Evolutionary conservation across 345 rosid genomes (phyloP).

Genomic region (Aquilaria yunnanensis): DNA sequence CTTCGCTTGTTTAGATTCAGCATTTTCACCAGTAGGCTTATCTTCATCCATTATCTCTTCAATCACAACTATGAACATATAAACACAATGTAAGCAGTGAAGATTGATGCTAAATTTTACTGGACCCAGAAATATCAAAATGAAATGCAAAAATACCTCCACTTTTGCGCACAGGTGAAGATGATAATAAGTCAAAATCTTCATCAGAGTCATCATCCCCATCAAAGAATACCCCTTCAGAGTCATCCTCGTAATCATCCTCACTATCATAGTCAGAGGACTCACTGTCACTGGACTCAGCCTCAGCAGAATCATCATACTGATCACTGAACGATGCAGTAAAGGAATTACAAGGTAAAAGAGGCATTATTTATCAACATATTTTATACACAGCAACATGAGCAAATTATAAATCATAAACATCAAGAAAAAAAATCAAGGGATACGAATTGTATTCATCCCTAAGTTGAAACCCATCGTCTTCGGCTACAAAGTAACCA

Average conservation of each 20-base stretch:
- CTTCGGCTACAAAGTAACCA: slow-evolving; percentile 56
- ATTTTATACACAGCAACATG: not conserved
- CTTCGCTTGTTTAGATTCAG: slow-evolving; percentile 31
- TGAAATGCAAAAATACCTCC: slow-evolving; percentile 48
- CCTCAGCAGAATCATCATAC: slow-evolving; percentile 47
- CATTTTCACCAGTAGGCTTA: slow-evolving; percentile 33
- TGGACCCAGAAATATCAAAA: not conserved
- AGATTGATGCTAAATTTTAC: not conserved
- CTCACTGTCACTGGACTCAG: slow-evolving; percentile 39
- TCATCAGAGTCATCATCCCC: slow-evolving; percentile 21
- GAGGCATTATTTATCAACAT: not conserved
- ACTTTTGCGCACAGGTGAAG: slow-evolving; percentile 47
- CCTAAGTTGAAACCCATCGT: slow-evolving; percentile 38
- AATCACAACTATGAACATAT: slow-evolving; percentile 43
- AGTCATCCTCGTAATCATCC: slow-evolving; percentile 47
- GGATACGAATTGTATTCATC: slow-evolving; percentile 84
- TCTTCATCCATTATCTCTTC: slow-evolving; percentile 92
- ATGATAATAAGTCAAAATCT: slow-evolving; percentile 24
- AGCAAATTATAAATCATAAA: not conserved
- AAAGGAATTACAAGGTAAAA: slow-evolving; percentile 22
- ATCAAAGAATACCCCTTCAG: slow-evolving; percentile 12
- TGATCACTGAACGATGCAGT: slow-evolving; percentile 43
- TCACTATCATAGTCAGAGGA: slow-evolving; percentile 62
- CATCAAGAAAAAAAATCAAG: slow-evolving; percentile 9
- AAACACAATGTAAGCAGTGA: too few species aligned